Base-by-base conservation (phyloP, 805 yeast species). In the Nakazawaea siamensis region DNA sequence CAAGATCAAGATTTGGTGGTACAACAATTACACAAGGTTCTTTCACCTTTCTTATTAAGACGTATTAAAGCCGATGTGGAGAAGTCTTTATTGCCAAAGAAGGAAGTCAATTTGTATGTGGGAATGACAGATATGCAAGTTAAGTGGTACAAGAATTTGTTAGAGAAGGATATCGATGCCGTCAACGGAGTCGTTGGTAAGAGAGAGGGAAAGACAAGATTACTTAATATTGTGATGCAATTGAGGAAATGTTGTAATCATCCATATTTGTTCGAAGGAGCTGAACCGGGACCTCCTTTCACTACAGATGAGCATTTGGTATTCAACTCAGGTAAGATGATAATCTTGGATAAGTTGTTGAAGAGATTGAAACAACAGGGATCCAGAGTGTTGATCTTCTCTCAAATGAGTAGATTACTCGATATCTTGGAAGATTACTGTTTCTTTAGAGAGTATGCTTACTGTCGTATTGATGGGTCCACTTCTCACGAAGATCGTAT, bases 261-360 rank as follows among this genome's bases (percentile, higher is more conserved):
- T 58, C 97, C 97, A 0, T 90, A 92, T 56, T 62, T 90, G 36
- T 92, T 92, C 51, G 97, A 90, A 54, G 97, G 98, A n/a, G 98
- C 97, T 1, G 97, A 88, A 57, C 97, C 97, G 0, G 97, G 97
- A 8, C 97, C 97, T 1, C 97, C 97, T 1, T 90, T 68, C 51
- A 90, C 97, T 1, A 90, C 94, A 1, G 97, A 87, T 56, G 97
- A 88, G 55, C 97, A 90, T 58, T 66, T 90, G 43, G 79, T 88
- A n/a, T 78, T 49, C 62, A 90, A 90, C 53, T 70, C 95, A 5
- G 96, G 95, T 20, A 88, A 88, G 54, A 83, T 88, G 88, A 69
- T 83, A 35, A 84, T 90, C 24, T 60, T 88, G 37, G 97, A 88
- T 53, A 85, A 85, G 50, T 63, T 88, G 51, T 60, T 90, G 46